Evolutionary conservation across 352 stramenopile genomes (phyloP).

Genomic region (Nothophytophthora sp.): DNA sequence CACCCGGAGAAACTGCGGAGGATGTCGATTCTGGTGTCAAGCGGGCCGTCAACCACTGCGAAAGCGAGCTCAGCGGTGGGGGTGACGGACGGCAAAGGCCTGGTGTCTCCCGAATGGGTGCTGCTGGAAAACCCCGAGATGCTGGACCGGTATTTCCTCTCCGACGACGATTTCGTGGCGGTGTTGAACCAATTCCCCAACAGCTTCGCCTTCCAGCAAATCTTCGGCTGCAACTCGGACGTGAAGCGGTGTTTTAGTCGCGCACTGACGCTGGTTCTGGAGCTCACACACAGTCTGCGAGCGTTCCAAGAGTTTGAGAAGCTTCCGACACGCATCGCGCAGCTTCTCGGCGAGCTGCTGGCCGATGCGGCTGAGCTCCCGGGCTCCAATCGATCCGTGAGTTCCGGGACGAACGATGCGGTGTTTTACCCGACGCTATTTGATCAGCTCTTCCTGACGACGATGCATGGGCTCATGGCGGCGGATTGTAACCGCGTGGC

Average conservation of each 20-base stretch:
- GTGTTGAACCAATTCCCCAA: conserved; percentile 88
- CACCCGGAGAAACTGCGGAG: conserved; percentile 80
- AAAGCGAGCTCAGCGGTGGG: conserved; percentile 27
- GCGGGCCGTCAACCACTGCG: conserved; percentile 33
- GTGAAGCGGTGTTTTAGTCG: conserved; percentile 82
- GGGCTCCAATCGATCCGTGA: conserved; percentile 26
- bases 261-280: conserved; percentile 69
- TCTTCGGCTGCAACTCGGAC: conserved; percentile 69
- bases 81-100: conserved; percentile 30
- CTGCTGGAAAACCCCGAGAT: conserved; percentile 83
- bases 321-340: conserved; percentile 64
- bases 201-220: conserved; percentile 76
- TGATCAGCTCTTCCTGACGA: conserved; percentile 85
- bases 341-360: conserved; percentile 69
- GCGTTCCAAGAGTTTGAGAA: conserved; percentile 86
- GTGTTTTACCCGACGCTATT: conserved; percentile 80
- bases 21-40: conserved; percentile 75
- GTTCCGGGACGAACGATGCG: conserved; percentile 16
- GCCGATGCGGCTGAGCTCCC: conserved; percentile 56
- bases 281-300: conserved; percentile 70
- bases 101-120: conserved; percentile 77
- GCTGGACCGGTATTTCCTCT: conserved; percentile 79
- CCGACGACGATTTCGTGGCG: conserved; percentile 83
- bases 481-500: conserved; percentile 79
- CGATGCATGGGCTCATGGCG: conserved; percentile 69